Base-by-base conservation (phyloP, 805 yeast genomes). In the Wickerhamiella galacta region DNA sequence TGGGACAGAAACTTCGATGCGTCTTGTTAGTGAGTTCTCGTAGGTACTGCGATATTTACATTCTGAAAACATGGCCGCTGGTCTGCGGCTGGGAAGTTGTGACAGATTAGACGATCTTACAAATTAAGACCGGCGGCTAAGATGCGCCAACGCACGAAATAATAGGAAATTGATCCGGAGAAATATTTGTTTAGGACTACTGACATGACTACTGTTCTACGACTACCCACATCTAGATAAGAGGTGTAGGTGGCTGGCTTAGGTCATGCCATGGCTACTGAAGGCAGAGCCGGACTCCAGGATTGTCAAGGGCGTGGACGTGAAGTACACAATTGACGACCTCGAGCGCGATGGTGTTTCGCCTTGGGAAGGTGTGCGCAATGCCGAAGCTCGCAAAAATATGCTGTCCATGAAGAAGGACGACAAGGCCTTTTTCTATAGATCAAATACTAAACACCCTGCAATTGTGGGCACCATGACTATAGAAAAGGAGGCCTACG, bases 341-440 rank as follows among this genome's bases (percentile, higher is more conserved):
- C 48, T 70, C 9, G 45, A 57, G 12, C 41, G 54, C 4, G 61
- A 56, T 6, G 53, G 47, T 4, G 38, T 38, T 1, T 66, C 64
- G 32, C 58, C 64, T n/a, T 70, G 75, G 75, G 69, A 67, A 39
- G 75, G 76, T 1, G 75, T 70, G 8, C 53, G 76, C 29, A 70
- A 70, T 44, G 61, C 61, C 38, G 75, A 69, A 48, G 75, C 75
- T 1, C 54, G 64, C 38, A 70, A 68, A 40, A 58, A 61, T 37
- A 56, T 70, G 60, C 42, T 59, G 14, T 51, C 53, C 24, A 70
- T 70, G 75, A 39, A 49, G 14, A 41, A 42, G 25, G 66, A 61
- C 11, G 75, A 70, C 37, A 33, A 59, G 6, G 61, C 64, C 17
- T 53, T 70, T 6, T 68, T 70, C 38, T 70, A 70, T 38, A 72